A percentile compares a stretch with the other conserved stretches of the same genome.
Evolutionary conservation across 1,139 yeast species (phyloP).

Genomic region (Ogataea hybrid): DNA sequence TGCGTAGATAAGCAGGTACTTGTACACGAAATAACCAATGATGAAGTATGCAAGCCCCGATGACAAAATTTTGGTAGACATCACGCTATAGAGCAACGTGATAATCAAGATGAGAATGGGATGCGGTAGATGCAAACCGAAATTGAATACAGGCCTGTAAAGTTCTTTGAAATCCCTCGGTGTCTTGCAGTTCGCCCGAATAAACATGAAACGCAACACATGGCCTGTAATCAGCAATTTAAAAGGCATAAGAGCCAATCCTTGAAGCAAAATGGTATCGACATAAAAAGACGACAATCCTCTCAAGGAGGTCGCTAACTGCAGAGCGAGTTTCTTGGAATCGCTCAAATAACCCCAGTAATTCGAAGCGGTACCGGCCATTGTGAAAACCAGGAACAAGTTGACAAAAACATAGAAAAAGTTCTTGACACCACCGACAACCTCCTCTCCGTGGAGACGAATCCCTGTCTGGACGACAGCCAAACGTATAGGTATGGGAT

Average conservation of each 20-base stretch:
- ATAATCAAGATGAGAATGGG: conserved; percentile 75
- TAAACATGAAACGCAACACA: conserved; percentile 55
- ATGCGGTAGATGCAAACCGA: conserved; percentile 79
- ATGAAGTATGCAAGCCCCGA: conserved; percentile 74
- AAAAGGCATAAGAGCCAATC: conserved; percentile 76
- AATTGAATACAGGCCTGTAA: conserved; percentile 73
- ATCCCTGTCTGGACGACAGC: conserved; percentile 67
- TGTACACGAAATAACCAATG: conserved; percentile 74
- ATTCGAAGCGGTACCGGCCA: conserved; percentile 77
- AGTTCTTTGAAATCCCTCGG: conserved; percentile 59
- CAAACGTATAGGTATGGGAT: conserved; percentile 70
- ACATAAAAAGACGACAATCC: conserved; percentile 71
- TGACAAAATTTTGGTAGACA: conserved; percentile 71
- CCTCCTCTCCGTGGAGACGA: conserved; percentile 74
- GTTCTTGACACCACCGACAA: conserved; percentile 72
- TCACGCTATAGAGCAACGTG: conserved; percentile 71
- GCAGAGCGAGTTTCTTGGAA: conserved; percentile 71
- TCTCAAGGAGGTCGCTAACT: conserved; percentile 67
- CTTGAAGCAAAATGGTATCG: conserved; percentile 71
- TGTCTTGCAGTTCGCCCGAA: conserved; percentile 56
- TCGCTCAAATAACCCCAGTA: conserved; percentile 77
- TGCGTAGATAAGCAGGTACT: conserved; percentile 75
- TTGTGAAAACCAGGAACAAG: conserved; percentile 72
- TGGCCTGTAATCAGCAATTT: conserved; percentile 66
- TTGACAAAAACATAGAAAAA: conserved; percentile 78